A percentile compares a stretch with the other conserved stretches of the same genome.
Conservation (phyloP, 202 grass and related monocot genomes). For the Panicum hallii region DNA sequence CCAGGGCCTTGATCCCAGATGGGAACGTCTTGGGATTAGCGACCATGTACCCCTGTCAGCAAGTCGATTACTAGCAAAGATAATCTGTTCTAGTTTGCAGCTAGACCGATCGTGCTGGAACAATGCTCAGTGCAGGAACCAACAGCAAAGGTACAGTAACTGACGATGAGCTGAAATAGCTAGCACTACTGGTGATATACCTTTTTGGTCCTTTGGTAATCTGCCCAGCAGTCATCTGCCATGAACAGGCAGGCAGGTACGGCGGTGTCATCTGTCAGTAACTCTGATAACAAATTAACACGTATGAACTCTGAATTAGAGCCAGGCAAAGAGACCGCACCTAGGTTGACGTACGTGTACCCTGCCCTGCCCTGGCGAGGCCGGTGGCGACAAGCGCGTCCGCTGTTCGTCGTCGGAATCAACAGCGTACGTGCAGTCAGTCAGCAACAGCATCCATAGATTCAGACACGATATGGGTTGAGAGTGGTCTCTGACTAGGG, state of each 20-base stretch:
- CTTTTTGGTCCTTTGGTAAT: conserved; percentile 51
- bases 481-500: not conserved
- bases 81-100: not conserved
- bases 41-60: conserved; percentile 56
- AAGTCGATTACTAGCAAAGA: not conserved
- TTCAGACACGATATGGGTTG: not conserved
- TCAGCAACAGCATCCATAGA: not conserved
- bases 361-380: conserved; percentile 65
- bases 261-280: not conserved
- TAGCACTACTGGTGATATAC: conserved; percentile 2
- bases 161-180: not conserved
- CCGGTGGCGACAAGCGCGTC: conserved; percentile 67
- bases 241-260: not conserved
- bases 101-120: not conserved
- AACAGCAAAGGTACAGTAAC: not conserved
- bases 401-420: conserved; percentile 27
- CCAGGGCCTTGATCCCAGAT: conserved; percentile 77
- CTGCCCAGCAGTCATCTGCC: conserved; percentile 79
- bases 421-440: not conserved
- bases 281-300: not conserved
- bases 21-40: conserved; percentile 64
- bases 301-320: not conserved
- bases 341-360: conserved; percentile 79
- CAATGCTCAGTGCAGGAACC: not conserved
- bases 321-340: not conserved